A percentile compares a stretch with the other conserved stretches of the same genome.
Conservation (phyloP, 148 eudicot species). For the Cornus controversa region DNA sequence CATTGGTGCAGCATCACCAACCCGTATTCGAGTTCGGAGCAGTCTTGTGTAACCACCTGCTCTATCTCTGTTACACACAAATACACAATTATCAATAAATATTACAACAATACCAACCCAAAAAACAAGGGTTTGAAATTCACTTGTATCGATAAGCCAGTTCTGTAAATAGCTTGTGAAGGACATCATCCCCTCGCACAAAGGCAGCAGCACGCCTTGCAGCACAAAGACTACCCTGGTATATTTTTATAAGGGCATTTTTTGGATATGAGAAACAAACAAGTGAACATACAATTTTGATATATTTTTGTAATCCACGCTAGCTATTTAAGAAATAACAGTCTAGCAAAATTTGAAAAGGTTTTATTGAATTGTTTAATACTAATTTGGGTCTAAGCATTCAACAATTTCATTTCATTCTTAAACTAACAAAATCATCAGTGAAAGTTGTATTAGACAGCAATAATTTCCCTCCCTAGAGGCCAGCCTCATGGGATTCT, state of each 20-base stretch:
- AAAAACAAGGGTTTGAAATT: slow-evolving; percentile 22
- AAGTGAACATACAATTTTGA: neutral
- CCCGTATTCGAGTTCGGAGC: slow-evolving; percentile 90
- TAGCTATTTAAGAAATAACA: neutral
- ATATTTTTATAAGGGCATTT: neutral
- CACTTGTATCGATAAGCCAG: slow-evolving; percentile 93
- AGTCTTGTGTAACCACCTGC: slow-evolving; percentile 94
- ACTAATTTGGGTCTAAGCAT: neutral
- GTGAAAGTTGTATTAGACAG: neutral
- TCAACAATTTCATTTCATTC: neutral
- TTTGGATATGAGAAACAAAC: neutral
- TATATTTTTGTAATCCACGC: neutral
- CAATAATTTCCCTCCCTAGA: too few species aligned
- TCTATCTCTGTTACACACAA: slow-evolving; percentile 57
- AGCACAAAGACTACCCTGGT: slow-evolving; percentile 89
- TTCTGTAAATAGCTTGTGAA: slow-evolving; percentile 90
- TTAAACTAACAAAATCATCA: neutral
- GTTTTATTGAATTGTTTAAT: neutral
- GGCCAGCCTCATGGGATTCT: too few species aligned
- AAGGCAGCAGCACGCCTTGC: slow-evolving; percentile 88
- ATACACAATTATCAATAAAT: neutral
- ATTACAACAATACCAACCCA: slow-evolving; percentile 7
- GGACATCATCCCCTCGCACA: slow-evolving; percentile 93
- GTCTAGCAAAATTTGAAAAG: neutral
- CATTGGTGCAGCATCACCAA: slow-evolving; percentile 99